Conservation (phyloP, 805 yeast genomes). For the Saccharomycopsis sp. region DNA sequence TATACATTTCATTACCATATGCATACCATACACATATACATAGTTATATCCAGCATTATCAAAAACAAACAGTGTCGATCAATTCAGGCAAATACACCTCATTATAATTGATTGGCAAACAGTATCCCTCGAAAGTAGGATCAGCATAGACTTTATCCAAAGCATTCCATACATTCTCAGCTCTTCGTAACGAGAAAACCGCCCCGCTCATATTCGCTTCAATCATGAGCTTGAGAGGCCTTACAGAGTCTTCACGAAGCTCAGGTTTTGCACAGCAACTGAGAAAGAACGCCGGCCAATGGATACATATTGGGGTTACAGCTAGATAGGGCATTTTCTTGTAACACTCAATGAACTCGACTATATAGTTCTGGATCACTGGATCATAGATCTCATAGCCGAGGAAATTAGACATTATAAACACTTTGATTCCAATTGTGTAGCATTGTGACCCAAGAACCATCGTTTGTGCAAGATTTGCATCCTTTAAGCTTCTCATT, state of each 20-base stretch:
- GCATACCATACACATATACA: too few relatives aligned
- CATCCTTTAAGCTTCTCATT: slow-evolving; percentile 1
- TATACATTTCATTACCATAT: too few relatives aligned
- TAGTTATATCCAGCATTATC: too few relatives aligned
- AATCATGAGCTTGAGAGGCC: slow-evolving; percentile 8
- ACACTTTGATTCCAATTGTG: slow-evolving; percentile 6
- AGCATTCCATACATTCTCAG: slow-evolving; percentile 11
- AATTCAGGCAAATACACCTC: background rate
- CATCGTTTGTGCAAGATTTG: slow-evolving; percentile 11
- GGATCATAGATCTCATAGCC: slow-evolving; percentile 8
- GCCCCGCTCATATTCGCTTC: slow-evolving; percentile 8
- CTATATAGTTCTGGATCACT: slow-evolving; percentile 5
- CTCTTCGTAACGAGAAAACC: slow-evolving; percentile 1
- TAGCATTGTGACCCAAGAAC: slow-evolving; percentile 8
- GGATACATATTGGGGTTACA: slow-evolving; percentile 8
- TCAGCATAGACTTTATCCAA: slow-evolving; percentile 1
- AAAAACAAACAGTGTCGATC: background rate
- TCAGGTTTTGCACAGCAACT: slow-evolving; percentile 8
- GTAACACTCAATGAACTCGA: slow-evolving; percentile 2
- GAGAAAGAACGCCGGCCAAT: slow-evolving; percentile 15
- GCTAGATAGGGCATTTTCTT: slow-evolving; percentile 9
- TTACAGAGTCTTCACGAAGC: background rate
- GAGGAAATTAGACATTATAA: slow-evolving; percentile 4
- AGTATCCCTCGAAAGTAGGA: background rate
- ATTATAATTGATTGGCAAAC: background rate